Conservation (phyloP, 2,329 filamentous ascomycete species). For the Madurella mycetomatis region DNA sequence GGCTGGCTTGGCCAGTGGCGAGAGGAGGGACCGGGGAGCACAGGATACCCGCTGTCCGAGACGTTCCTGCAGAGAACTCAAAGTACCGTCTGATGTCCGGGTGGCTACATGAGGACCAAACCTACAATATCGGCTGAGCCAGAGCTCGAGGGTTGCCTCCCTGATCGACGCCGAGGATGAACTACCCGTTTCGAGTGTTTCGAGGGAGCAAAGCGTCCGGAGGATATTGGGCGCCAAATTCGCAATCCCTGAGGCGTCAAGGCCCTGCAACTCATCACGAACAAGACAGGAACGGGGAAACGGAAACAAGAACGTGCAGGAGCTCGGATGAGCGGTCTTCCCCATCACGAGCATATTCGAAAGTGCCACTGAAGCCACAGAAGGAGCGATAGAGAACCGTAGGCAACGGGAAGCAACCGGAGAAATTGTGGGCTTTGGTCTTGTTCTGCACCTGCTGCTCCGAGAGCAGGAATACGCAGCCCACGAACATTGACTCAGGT, state of each 20-base stretch:
- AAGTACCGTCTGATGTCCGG: slow-evolving; percentile 17
- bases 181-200: slow-evolving; percentile 29
- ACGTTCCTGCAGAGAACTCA: not conserved
- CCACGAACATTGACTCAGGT: too few species aligned
- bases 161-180: slow-evolving; percentile 29
- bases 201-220: slow-evolving; percentile 19
- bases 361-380: not conserved
- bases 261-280: too few species aligned
- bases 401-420: not conserved
- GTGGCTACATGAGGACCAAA: not conserved
- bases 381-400: not conserved
- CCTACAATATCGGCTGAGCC: not conserved
- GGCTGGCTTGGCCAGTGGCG: not conserved
- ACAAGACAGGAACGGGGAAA: not conserved
- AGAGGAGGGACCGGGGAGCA: not conserved
- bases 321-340: not conserved
- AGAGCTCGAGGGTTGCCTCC: slow-evolving; percentile 13
- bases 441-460: too few species aligned
- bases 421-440: too few species aligned
- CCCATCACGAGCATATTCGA: too few species aligned
- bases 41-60: slow-evolving; percentile 13
- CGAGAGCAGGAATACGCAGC: too few species aligned
- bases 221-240: not conserved
- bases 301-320: not conserved
- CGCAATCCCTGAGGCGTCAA: not conserved